Evolutionary conservation across 495 filamentous ascomycete species (phyloP), one percentile per base, ranked within the genome.

Genomic region (Penicillium nucicola): DNA sequence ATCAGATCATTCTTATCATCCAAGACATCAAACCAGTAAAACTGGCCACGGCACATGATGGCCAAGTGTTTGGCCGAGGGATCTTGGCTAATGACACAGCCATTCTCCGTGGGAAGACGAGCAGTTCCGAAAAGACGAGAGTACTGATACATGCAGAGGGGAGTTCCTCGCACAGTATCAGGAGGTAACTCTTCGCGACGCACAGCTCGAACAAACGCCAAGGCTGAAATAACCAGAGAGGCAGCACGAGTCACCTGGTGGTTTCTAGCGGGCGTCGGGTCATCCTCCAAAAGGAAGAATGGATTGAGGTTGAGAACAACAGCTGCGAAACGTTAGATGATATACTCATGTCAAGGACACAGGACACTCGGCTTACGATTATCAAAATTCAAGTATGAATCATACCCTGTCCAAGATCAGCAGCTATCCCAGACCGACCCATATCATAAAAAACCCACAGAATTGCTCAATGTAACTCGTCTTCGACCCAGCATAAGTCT

Each of bases 381-480:
- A 69, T 98, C 93, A 63, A 87, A 98, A 66, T 97, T 97, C 40
- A 97, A 76, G 63, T 97, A 98, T 25, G 93, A 97, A 66, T 98
- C 93, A 62, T 97, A 98, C 93, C 93, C 92, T 97, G 60, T 20
- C 9, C 41, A 8, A 20, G 13, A 32, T 50, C 41, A 61, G 53
- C 41, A 23, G 6, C 14, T 14, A 4, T 14, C 14, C 17, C n/a
- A n/a, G n/a, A n/a, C n/a, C n/a, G n/a, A n/a, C n/a, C n/a, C 4
- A 15, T 0, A 14, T 15, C 22, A 33, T 14, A 7, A 4, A 8
- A 10, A 35, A 81, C 92, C 52, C 83, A 97, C 92, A 98, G 56
- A 98, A 98, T 65, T 98, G 93, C 65, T 98, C 93, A 53, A 98
- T 97, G 64, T 95, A 98, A 66, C 95, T 98, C 9, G 89, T 89